Percentiles rank a stretch among this genome's conserved stretches.
Evolutionary conservation across 805 yeast genomes (phyloP).

Genomic region (Sugiyamaella smithiae): DNA sequence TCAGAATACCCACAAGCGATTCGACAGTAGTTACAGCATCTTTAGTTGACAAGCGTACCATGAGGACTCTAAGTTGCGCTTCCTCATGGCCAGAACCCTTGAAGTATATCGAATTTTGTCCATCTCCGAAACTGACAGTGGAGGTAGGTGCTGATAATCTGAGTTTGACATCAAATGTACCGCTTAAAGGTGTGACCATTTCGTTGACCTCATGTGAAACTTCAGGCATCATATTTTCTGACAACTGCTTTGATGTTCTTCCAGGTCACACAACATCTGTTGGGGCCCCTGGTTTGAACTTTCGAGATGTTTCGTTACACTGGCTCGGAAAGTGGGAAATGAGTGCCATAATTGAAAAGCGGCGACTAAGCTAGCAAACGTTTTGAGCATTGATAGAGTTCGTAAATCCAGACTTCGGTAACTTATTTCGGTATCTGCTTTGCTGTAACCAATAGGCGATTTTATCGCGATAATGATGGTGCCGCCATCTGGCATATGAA

Average conservation of each 20-base stretch:
- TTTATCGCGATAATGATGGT: no score
- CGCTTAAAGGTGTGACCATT: conserved; percentile 7
- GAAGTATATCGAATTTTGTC: conserved; percentile 37
- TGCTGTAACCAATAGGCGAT: no score
- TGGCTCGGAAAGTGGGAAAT: conserved; percentile 2
- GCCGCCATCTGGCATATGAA: no score
- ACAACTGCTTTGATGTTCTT: conserved; percentile 7
- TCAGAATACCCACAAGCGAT: background rate
- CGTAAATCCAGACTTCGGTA: no score
- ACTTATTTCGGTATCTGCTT: no score
- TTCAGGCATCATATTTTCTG: conserved; percentile 1
- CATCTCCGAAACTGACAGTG: background rate
- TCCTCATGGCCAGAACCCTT: conserved; percentile 51
- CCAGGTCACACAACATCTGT: background rate
- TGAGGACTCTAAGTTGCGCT: conserved; percentile 30
- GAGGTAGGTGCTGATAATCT: background rate
- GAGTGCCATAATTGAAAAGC: background rate
- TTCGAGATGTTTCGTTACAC: background rate
- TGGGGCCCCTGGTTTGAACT: background rate
- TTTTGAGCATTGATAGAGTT: no score
- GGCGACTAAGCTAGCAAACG: no score
- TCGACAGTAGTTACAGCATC: background rate
- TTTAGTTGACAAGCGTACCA: conserved; percentile 17
- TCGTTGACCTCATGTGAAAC: background rate
- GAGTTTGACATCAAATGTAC: background rate